phyloP scores from a whole-genome alignment of 768 basidiomycete genomes.

The Boletales sp. region DNA sequence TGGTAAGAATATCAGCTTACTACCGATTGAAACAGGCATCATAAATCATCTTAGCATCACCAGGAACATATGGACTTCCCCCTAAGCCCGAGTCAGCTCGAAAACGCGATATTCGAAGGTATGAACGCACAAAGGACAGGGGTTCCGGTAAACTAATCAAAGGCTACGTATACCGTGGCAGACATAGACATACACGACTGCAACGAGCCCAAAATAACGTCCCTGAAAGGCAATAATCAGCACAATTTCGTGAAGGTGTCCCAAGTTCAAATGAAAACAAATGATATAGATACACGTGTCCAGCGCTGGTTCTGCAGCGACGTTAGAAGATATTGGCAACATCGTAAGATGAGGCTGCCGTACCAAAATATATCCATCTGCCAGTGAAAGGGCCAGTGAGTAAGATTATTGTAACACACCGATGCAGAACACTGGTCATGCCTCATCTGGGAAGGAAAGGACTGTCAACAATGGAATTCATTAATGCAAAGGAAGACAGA shows the following conservation, averaged over 20 bases:
- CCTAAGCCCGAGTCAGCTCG: too few species aligned
- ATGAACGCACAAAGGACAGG: too few species aligned
- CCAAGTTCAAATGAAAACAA: neutral
- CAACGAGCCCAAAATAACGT: neutral
- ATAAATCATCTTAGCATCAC: neutral
- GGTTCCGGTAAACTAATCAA: too few species aligned
- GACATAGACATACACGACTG: neutral
- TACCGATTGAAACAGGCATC: neutral
- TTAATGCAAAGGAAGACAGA: too few species aligned
- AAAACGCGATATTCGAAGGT: too few species aligned
- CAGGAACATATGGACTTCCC: neutral
- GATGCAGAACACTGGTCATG: neutral
- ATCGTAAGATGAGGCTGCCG: neutral
- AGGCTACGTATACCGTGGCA: too few species aligned
- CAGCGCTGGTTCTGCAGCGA: neutral
- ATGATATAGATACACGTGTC: neutral
- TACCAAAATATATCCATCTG: neutral
- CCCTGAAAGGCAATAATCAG: neutral
- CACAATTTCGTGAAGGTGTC: too few species aligned
- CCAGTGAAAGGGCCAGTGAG: neutral
- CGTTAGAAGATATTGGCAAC: neutral
- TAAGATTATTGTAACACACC: neutral
- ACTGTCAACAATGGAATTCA: neutral
- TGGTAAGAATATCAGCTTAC: neutral
- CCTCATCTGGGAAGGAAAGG: neutral